Evolutionary conservation across 805 yeast species (phyloP), one percentile per base, ranked within the genome.

Genomic region (Pichia exigua): DNA sequence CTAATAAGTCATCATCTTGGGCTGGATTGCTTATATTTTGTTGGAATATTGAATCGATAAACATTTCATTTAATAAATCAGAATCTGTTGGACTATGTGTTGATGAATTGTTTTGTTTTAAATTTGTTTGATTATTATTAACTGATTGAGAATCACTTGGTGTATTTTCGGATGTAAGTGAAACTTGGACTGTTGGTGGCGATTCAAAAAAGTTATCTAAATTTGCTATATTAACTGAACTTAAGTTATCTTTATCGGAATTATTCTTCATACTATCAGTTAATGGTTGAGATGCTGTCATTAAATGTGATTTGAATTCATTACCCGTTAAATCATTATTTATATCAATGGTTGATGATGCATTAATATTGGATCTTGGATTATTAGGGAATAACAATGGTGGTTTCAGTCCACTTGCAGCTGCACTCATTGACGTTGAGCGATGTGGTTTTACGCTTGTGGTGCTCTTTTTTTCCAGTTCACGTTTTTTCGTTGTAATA

Each of bases 1-100:
- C 97, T 45, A 91, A 71, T 61, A 91, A 85, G 64, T 91, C 97
- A 62, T 91, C 97, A 45, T 76, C 77, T 62, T 87, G 90, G 63
- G 83, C 77, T 30, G 89, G 91, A 35, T 83, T 81, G 27, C 90
- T 85, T 59, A 87, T 94, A 65, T 85, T 89, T 63, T 85, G 89
- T 63, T 85, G 89, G 67, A 86, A 81, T 58, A 86, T 85, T 20
- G 74, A 73, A 59, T 84, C 72, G 27, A 69, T 66, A 50, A 69
- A 68, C 49, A 59, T 50, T 22, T 57, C 65, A 56, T 61, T 67
- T 49, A 57, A 44, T 2, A 54, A 38, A 32, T 63, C 67, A 2
- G 62, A 56, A 46, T 56, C 61, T 5, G 61, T 48, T 21, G 66
- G 65, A 28, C 65, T 59, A 10, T 50, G 55, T 10, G 48, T 44